phyloP scores from a whole-genome alignment of 768 basidiomycete genomes.

The Macrolepiota dolichaula region DNA sequence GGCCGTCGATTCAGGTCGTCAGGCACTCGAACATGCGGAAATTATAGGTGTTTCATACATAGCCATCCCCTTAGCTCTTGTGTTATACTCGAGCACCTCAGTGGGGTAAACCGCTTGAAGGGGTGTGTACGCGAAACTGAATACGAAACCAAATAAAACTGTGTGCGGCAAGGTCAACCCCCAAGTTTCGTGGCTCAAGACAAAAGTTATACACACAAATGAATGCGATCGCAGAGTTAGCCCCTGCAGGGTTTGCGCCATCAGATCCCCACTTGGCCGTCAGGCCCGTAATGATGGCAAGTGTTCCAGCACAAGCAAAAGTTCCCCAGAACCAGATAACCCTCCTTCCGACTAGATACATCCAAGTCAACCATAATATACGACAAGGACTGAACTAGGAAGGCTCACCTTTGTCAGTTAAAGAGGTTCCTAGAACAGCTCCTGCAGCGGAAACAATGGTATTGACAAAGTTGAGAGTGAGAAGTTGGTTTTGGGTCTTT shows the following conservation, averaged over 20 bases:
- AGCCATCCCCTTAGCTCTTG: constrained; percentile 62
- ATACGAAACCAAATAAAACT: constrained; percentile 55
- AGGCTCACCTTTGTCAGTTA: constrained; percentile 35
- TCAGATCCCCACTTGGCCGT: constrained; percentile 37
- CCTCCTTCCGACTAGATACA: constrained; percentile 33
- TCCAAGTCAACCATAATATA: background rate
- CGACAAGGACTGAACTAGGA: too few relatives aligned
- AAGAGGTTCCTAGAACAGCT: constrained; percentile 36
- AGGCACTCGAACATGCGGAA: background rate
- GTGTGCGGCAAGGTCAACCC: constrained; percentile 19
- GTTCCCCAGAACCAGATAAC: constrained; percentile 49
- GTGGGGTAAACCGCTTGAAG: constrained; percentile 56
- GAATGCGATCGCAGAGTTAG: constrained; percentile 43
- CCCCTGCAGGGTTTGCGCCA: constrained; percentile 33
- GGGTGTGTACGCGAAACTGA: constrained; percentile 54
- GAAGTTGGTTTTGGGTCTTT: constrained; percentile 32
- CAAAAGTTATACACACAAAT: constrained; percentile 31
- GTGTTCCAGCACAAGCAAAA: constrained; percentile 30
- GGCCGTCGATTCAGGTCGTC: background rate
- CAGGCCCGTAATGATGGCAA: constrained; percentile 41
- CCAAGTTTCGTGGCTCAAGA: background rate
- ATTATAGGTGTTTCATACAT: constrained; percentile 27
- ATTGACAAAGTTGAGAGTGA: constrained; percentile 41
- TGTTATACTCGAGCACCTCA: constrained; percentile 53
- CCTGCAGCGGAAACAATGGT: constrained; percentile 38